Conservation (phyloP, 2,329 filamentous ascomycete species). For the Stachybotrys echinatus region DNA sequence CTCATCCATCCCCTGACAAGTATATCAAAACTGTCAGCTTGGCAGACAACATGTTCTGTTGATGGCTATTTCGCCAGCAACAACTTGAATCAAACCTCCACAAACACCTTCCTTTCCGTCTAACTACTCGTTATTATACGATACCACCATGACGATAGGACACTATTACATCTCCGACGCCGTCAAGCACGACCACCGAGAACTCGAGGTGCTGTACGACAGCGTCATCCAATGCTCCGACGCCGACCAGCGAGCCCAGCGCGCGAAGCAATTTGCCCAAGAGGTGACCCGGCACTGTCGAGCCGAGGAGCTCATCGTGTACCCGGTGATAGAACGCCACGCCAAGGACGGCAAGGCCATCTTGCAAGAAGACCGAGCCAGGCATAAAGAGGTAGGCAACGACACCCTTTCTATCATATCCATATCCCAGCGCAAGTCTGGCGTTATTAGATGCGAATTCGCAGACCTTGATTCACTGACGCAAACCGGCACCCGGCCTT, state of each 20-base stretch:
- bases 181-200: neutral
- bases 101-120: neutral
- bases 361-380: neutral
- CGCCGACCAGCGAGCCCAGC: neutral
- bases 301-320: neutral
- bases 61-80: too few species aligned
- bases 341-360: neutral
- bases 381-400: neutral
- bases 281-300: neutral
- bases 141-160: neutral
- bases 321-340: neutral
- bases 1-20: too few species aligned
- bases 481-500: neutral
- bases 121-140: too few species aligned
- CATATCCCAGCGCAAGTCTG: too few species aligned
- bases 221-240: neutral
- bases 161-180: neutral
- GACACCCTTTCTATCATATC: neutral
- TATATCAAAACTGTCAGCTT: too few species aligned
- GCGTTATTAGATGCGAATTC: neutral
- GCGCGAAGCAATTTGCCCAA: neutral
- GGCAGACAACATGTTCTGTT: too few species aligned
- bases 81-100: neutral
- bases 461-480: neutral
- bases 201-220: neutral